These are phyloP conservation scores for Fusarium mexicanum DNA, from an alignment of 2,329 filamentous ascomycete species.

Conservation along the genomic window DNA sequence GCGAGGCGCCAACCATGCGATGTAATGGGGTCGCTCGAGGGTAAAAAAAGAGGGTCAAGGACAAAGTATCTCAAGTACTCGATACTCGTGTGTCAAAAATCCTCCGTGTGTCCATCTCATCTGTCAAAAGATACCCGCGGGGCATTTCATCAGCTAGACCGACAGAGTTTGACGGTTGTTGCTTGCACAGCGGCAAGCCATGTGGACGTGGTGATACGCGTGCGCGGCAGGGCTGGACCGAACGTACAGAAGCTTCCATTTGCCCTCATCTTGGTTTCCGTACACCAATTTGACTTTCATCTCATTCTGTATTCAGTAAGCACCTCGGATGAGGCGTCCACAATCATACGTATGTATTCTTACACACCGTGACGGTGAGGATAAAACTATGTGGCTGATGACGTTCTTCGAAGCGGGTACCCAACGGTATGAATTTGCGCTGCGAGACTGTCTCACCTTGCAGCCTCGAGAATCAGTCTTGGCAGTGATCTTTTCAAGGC, in stretches of 20 bases:
- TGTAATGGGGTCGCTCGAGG: background rate
- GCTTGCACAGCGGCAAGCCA: constrained; percentile 22
- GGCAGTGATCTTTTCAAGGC: background rate
- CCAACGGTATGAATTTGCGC: background rate
- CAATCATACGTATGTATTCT: background rate
- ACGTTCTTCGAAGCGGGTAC: background rate
- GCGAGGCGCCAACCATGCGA: constrained; percentile 35
- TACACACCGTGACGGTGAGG: constrained; percentile 6
- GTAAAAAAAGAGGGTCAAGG: constrained; percentile 11
- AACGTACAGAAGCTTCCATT: background rate
- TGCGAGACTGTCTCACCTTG: constrained; percentile 1
- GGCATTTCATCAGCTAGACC: background rate
- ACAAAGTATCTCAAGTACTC: constrained; percentile 30
- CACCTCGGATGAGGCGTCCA: constrained; percentile 4
- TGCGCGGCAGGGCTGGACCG: constrained; percentile 11
- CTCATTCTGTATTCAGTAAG: constrained; percentile 7
- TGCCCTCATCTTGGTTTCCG: constrained; percentile 8
- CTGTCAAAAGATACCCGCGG: background rate
- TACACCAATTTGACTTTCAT: constrained; percentile 1
- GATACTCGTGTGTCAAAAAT: constrained; percentile 19
- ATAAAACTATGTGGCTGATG: constrained; percentile 17
- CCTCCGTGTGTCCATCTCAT: background rate
- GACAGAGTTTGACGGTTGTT: constrained; percentile 9
- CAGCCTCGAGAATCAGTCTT: background rate
- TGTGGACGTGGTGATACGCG: constrained; percentile 22